These are phyloP conservation scores for Domatiomyces globalis DNA, from an alignment of 2,329 filamentous ascomycete genomes.

Conservation along the genomic window DNA sequence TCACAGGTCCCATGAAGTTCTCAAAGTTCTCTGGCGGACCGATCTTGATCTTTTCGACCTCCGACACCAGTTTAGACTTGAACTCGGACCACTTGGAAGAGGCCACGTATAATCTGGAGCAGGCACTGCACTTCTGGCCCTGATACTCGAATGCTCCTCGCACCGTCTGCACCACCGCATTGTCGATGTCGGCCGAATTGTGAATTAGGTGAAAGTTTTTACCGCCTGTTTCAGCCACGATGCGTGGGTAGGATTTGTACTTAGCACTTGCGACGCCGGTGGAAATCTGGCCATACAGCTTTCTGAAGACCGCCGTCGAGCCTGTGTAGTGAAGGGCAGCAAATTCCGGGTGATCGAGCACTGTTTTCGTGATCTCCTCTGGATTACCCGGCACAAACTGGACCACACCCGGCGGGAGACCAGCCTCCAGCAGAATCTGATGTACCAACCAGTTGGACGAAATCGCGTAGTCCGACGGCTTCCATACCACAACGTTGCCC, in stretches of 20 bases:
- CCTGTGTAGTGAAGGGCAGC: slow-evolving; percentile 79
- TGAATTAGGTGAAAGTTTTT: slow-evolving; percentile 79
- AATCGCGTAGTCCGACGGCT: slow-evolving; percentile 69
- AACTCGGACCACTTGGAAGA: slow-evolving; percentile 57
- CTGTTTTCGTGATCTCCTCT: slow-evolving; percentile 59
- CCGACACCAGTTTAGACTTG: slow-evolving; percentile 47
- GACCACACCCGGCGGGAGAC: slow-evolving; percentile 68
- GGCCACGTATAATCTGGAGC: slow-evolving; percentile 59
- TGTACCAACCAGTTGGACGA: slow-evolving; percentile 74
- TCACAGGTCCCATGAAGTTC: slow-evolving; percentile 69
- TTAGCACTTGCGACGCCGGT: slow-evolving; percentile 61
- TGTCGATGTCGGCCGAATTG: slow-evolving; percentile 54
- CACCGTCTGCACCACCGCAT: slow-evolving; percentile 60
- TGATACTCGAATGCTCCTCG: slow-evolving; percentile 72
- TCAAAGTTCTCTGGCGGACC: slow-evolving; percentile 50
- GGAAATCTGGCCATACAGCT: slow-evolving; percentile 70
- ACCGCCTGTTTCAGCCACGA: slow-evolving; percentile 71
- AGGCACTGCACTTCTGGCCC: slow-evolving; percentile 72
- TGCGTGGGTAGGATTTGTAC: slow-evolving; percentile 64
- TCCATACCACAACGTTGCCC: slow-evolving; percentile 85
- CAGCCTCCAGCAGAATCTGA: slow-evolving; percentile 75
- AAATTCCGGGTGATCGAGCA: slow-evolving; percentile 60
- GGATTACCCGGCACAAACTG: slow-evolving; percentile 79
- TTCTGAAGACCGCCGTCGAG: slow-evolving; percentile 71
- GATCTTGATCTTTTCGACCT: slow-evolving; percentile 51